A percentile compares a stretch with the other conserved stretches of the same genome.
Evolutionary conservation across 202 grass and related monocot species (phyloP).

Genomic region (Cymbopogon flexuosus): DNA sequence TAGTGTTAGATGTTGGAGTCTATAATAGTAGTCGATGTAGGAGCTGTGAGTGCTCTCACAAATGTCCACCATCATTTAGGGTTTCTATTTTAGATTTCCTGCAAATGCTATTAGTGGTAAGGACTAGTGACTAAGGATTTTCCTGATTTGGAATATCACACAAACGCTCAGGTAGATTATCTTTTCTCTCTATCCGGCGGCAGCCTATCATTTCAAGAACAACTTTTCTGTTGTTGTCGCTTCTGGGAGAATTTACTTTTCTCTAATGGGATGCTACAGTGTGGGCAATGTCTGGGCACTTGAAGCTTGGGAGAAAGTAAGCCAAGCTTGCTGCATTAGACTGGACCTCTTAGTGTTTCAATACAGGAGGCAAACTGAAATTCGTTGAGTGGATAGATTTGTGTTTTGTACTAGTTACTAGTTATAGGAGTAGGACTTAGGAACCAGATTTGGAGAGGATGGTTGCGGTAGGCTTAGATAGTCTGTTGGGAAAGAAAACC

Average conservation of each 20-base stretch:
- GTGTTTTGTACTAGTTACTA: neutral
- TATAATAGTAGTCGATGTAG: neutral
- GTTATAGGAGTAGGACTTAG: neutral
- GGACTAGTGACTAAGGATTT: neutral
- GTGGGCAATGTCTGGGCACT: neutral
- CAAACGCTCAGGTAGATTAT: neutral
- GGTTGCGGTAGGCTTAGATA: neutral
- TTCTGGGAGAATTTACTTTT: neutral
- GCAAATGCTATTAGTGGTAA: constrained; percentile 24
- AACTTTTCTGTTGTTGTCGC: neutral
- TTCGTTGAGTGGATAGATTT: neutral
- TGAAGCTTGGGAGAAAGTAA: neutral
- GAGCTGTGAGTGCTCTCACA: neutral
- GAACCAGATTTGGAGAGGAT: neutral
- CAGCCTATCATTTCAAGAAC: neutral
- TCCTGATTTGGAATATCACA: neutral
- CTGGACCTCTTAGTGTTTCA: neutral
- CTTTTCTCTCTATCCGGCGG: neutral
- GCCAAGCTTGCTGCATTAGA: neutral
- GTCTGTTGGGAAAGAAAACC: neutral
- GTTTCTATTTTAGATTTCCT: constrained; percentile 27
- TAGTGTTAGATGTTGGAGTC: constrained; percentile 5
- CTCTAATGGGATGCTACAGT: neutral
- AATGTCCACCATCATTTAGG: constrained; percentile 16
- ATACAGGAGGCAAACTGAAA: neutral